Percentiles rank a stretch among this genome's conserved stretches.
phyloP scores from a whole-genome alignment of 2,329 filamentous ascomycete genomes.

The Albifimbria verrucaria region DNA sequence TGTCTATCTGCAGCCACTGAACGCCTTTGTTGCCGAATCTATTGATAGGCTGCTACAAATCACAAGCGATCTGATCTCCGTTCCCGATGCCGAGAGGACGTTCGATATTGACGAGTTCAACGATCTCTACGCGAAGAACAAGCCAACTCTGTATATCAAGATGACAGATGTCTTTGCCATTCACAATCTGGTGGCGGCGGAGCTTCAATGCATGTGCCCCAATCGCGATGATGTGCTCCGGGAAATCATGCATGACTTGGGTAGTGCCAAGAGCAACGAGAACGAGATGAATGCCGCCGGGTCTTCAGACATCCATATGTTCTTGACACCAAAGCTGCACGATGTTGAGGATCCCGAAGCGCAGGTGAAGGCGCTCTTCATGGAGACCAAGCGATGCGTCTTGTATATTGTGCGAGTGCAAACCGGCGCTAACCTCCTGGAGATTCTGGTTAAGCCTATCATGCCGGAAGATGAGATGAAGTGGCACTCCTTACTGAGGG shows the following conservation, averaged over 20 bases:
- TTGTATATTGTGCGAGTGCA: slow-evolving; percentile 98
- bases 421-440: slow-evolving; percentile 85
- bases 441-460: slow-evolving; percentile 91
- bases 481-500: slow-evolving; percentile 76
- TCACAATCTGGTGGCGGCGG: slow-evolving; percentile 79
- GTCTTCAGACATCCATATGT: slow-evolving; percentile 86
- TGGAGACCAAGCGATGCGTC: slow-evolving; percentile 96
- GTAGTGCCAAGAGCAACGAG: slow-evolving; percentile 95
- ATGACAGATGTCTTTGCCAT: slow-evolving; percentile 97
- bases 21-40: slow-evolving; percentile 84
- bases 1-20: slow-evolving; percentile 91
- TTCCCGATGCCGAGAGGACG: slow-evolving; percentile 82
- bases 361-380: slow-evolving; percentile 87
- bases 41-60: slow-evolving; percentile 75
- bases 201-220: slow-evolving; percentile 75
- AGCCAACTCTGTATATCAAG: slow-evolving; percentile 98
- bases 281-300: slow-evolving; percentile 85
- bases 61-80: slow-evolving; percentile 73
- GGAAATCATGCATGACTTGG: slow-evolving; percentile 89
- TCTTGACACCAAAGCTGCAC: slow-evolving; percentile 83
- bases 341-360: slow-evolving; percentile 91
- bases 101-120: slow-evolving; percentile 99
- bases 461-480: slow-evolving; percentile 82
- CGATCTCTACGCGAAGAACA: slow-evolving; percentile 92
- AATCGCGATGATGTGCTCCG: slow-evolving; percentile 81